Evolutionary conservation across 1,284 basidiomycete genomes (phyloP), one percentile per base, ranked within the genome.

Genomic region (Tilletiopsis washingtonensis): DNA sequence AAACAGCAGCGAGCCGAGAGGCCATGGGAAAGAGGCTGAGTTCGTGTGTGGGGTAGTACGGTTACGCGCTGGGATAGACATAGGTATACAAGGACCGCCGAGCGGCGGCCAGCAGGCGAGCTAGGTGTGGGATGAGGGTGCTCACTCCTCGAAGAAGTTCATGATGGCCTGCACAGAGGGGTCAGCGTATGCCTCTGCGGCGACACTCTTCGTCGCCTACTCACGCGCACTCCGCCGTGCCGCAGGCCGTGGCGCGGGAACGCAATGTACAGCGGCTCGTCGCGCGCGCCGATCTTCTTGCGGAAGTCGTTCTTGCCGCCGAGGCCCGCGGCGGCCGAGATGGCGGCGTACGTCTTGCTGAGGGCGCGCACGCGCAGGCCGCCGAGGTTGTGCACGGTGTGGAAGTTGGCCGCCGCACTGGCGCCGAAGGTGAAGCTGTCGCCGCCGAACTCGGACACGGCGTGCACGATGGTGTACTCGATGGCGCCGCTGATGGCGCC

Each of bases 401-500:
- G 36, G 6, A 70, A 41, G 20, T 45, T 54, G 6, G 55, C 25
- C 19, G 62, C 55, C 2, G 69, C 68, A 15, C 64, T 63, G 1
- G 59, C 64, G 40, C 71, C 74, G 50, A 70, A 75, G 26, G 80
- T 80, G 43, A 78, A 75, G 37, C 61, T 67, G 27, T 67, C 68
- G 43, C 77, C 74, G 17, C 78, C 78, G 7, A 76, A 75, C 51
- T 76, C 72, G 49, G 77, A 75, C 56, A 81, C 75, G 9, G 80
- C 80, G 37, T 76, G 66, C 38, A 77, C 58, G 43, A 81, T 74
- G 51, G 79, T 77, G 56, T 78, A 74, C 73, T 77, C 76, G 45
- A 74, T 75, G 15, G 79, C 76, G 48, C 80, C 80, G 26, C 75
- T 71, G n/a, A 79, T 78, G 5, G 79, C 77, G 26, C 74, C 75